Evolutionary conservation across 1,284 basidiomycete species (phyloP), one percentile per base, ranked within the genome.

Genomic region (Volvariella surrecta): DNA sequence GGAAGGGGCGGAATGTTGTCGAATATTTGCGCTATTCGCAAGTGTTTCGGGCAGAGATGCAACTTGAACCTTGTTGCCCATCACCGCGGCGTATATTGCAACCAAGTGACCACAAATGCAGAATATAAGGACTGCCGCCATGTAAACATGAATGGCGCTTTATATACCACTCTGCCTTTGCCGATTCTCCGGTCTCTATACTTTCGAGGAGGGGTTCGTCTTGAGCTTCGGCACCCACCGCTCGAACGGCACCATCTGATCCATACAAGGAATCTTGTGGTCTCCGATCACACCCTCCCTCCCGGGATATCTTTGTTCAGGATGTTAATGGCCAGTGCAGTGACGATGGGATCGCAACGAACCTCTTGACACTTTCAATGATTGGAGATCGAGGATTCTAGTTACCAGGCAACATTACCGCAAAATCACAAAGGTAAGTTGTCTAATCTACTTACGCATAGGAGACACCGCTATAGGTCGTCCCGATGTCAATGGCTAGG

Each of bases 241-340:
- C 66, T 39, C 59, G 56, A 11, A 65, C 55, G 0, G 46, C 48
- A 1, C 70, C 70, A 1, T 58, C 49, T n/a, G 50, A 47, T 37
- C 64, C 62, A 48, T 75, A 75, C 45, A 62, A 70, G 72, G 74
- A 22, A 76, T 69, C 51, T 75, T 76, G 18, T 60, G 62, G 20
- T 37, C 10, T 13, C 45, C 45, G 3, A 34, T 31, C 19, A 32
- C 15, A 15, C n/a, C 13, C 13, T 35, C 45, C 67, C 42, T 39
- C 22, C 20, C 34, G 4, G 45, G 45, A 32, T 42, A 46, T 15
- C 45, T 46, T 18, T 4, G 19, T 15, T 6, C 15, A 7, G 6
- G 17, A 6, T 19, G 15, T 18, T n/a, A 18, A 8, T 6, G 38
- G 8, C 10, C n/a, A 7, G 38, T 4, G 13, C 18, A 39, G 4